These are phyloP conservation scores for Phoma sp. DNA, from an alignment of 2,329 filamentous ascomycete species.

Conservation along the genomic window DNA sequence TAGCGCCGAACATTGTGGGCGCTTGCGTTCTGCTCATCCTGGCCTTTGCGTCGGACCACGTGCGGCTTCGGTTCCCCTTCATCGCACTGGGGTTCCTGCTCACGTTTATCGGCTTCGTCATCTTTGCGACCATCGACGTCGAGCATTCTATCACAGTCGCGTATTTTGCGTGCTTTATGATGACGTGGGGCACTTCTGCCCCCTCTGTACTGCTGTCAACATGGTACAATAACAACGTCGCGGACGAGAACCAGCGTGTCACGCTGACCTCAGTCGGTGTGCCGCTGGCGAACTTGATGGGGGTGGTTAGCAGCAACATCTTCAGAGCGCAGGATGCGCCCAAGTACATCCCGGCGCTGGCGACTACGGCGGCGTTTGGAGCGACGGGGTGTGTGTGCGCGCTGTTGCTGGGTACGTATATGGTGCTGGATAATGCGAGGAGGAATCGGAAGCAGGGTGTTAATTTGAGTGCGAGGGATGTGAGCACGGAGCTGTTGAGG, in stretches of 20 bases:
- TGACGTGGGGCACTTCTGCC: slow-evolving; percentile 79
- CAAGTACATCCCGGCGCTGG: slow-evolving; percentile 70
- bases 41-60: slow-evolving; percentile 72
- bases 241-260: slow-evolving; percentile 75
- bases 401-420: slow-evolving; percentile 64
- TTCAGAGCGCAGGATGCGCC: slow-evolving; percentile 69
- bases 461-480: slow-evolving; percentile 59
- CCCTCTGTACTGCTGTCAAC: slow-evolving; percentile 72
- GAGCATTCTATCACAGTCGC: slow-evolving; percentile 66
- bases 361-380: slow-evolving; percentile 70
- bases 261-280: slow-evolving; percentile 75
- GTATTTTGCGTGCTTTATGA: slow-evolving; percentile 81
- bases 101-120: slow-evolving; percentile 79
- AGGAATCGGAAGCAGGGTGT: slow-evolving; percentile 64
- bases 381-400: slow-evolving; percentile 64
- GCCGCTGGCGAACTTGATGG: slow-evolving; percentile 78
- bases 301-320: slow-evolving; percentile 71
- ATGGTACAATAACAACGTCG: slow-evolving; percentile 85
- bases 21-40: slow-evolving; percentile 75
- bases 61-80: slow-evolving; percentile 73
- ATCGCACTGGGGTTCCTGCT: slow-evolving; percentile 75
- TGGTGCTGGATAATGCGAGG: slow-evolving; percentile 69
- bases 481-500: slow-evolving; percentile 54
- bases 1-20: slow-evolving; percentile 78
- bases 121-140: slow-evolving; percentile 74